Evolutionary conservation across 331 rosid species (phyloP).

Genomic region (Pyrus hybrid): DNA sequence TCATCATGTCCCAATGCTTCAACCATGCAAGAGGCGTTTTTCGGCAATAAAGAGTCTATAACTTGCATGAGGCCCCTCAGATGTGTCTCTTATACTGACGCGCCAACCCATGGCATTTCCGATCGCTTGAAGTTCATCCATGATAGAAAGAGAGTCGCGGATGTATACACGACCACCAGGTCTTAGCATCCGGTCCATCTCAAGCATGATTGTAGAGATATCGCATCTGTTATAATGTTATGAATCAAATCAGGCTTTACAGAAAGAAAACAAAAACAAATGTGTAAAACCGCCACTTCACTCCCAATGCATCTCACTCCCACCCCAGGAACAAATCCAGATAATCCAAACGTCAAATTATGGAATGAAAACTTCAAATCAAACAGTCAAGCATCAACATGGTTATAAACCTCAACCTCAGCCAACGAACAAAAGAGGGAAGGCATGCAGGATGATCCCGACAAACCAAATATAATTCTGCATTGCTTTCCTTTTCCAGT

Average conservation of each 20-base stretch:
- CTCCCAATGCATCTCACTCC: no score
- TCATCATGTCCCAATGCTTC: slow-evolving; percentile 13
- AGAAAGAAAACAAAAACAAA: neutral
- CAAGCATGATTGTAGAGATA: slow-evolving; percentile 78
- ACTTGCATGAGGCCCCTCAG: slow-evolving; percentile 94
- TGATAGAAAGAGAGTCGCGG: slow-evolving; percentile 64
- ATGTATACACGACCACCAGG: slow-evolving; percentile 82
- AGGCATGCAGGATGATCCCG: neutral
- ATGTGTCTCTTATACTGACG: slow-evolving; percentile 50
- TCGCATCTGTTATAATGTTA: slow-evolving; percentile 49
- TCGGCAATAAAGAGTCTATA: slow-evolving; percentile 66
- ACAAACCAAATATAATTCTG: neutral
- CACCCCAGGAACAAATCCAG: no score
- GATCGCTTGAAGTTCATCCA: slow-evolving; percentile 70
- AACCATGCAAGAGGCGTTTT: slow-evolving; percentile 45
- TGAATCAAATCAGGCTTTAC: neutral
- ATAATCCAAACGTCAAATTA: no score
- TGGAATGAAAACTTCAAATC: neutral
- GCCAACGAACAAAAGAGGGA: neutral
- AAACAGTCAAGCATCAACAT: neutral
- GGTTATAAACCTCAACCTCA: neutral
- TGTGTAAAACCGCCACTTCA: neutral
- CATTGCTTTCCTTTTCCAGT: neutral
- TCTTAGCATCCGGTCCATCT: slow-evolving; percentile 89
- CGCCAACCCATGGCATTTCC: slow-evolving; percentile 83